Conservation (phyloP, 2,329 filamentous ascomycete species). For the Cadophora malorum region DNA sequence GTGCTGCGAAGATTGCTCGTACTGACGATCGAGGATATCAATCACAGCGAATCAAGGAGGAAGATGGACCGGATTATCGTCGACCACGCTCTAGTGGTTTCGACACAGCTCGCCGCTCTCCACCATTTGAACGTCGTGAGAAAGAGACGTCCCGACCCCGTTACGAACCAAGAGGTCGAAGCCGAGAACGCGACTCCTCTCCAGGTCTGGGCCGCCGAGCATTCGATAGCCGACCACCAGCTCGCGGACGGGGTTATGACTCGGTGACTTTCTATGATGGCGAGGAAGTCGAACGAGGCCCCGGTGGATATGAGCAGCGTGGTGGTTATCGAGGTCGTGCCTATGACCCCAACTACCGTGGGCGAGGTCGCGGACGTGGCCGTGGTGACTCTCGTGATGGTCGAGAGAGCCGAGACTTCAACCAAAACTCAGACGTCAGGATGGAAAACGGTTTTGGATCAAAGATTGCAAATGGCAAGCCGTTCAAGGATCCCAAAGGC, state of each 20-base stretch:
- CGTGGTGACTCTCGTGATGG: constrained; percentile 35
- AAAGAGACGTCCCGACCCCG: constrained; percentile 29
- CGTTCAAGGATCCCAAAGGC: constrained; percentile 38
- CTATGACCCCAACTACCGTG: constrained; percentile 43
- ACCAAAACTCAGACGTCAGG: constrained; percentile 19
- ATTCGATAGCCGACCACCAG: constrained; percentile 37
- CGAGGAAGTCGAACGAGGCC: constrained; percentile 28
- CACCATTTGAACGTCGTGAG: constrained; percentile 32
- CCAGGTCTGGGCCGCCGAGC: constrained; percentile 30
- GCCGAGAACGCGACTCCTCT: constrained; percentile 41
- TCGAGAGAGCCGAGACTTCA: constrained; percentile 31
- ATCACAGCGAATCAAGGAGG: constrained; percentile 30
- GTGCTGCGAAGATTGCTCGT: constrained; percentile 38
- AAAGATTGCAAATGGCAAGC: constrained; percentile 38
- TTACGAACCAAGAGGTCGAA: constrained; percentile 35
- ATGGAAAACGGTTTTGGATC: constrained; percentile 31
- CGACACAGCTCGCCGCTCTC: constrained; percentile 31
- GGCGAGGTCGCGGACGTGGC: constrained; percentile 39
- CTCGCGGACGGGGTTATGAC: constrained; percentile 35
- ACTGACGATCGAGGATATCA: constrained; percentile 34
- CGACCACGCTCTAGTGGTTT: constrained; percentile 37
- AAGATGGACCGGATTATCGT: constrained; percentile 32
- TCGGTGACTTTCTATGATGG: constrained; percentile 32
- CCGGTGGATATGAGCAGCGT: constrained; percentile 31
- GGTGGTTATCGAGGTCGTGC: constrained; percentile 40